These are phyloP conservation scores for Luffa acutangula DNA, from an alignment of 306 rosid species.

Conservation along the genomic window DNA sequence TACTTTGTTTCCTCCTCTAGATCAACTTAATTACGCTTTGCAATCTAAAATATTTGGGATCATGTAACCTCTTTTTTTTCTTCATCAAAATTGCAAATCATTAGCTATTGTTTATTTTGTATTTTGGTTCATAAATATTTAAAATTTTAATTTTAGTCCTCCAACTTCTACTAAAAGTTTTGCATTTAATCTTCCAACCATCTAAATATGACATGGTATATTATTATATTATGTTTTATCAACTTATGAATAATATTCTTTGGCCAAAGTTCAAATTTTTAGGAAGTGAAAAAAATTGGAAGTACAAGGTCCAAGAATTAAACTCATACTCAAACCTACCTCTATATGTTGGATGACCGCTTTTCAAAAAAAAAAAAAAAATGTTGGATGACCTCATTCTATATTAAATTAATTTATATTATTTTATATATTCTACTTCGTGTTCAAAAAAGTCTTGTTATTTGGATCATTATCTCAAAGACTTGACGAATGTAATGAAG, in stretches of 20 bases:
- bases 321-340: background rate
- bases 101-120: background rate
- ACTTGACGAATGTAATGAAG: background rate
- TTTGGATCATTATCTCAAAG: background rate
- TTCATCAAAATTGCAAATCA: background rate
- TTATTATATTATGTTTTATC: background rate
- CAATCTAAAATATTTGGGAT: background rate
- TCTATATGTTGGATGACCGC: background rate
- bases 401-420: background rate
- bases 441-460: background rate
- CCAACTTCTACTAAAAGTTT: background rate
- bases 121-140: background rate
- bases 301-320: too few species aligned
- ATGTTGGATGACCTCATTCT: background rate
- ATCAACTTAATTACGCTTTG: background rate
- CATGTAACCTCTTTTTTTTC: background rate
- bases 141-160: too few species aligned
- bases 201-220: too few species aligned
- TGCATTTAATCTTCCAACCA: too few species aligned
- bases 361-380: too few species aligned
- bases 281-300: too few species aligned
- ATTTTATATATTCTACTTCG: background rate
- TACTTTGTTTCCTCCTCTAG: background rate
- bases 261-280: too few species aligned
- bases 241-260: too few species aligned